Conservation (phyloP, 2,329 filamentous ascomycete species). For the Torrubiellomyces zombiae region DNA sequence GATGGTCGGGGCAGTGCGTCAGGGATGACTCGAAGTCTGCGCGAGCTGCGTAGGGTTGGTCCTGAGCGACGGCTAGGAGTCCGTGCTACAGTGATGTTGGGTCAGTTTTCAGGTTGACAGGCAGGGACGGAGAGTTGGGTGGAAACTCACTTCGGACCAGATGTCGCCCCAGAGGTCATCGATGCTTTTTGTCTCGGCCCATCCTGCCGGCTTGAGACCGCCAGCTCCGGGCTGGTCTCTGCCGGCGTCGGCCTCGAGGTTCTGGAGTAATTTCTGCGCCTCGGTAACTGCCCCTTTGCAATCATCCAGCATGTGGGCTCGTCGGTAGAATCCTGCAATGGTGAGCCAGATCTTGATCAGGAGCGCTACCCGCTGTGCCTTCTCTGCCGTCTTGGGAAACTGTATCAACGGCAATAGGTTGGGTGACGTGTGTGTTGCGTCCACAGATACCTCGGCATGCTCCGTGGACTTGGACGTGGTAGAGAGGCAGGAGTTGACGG, state of each 20-base stretch:
- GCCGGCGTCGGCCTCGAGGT: slow-evolving; percentile 50
- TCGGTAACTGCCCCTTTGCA: slow-evolving; percentile 65
- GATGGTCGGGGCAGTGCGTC: slow-evolving; percentile 63
- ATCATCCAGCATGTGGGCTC: slow-evolving; percentile 66
- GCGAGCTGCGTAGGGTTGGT: slow-evolving; percentile 50
- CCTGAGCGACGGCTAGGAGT: slow-evolving; percentile 45
- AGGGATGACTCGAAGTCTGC: slow-evolving; percentile 70
- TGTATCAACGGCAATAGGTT: slow-evolving; percentile 33
- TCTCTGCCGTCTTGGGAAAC: slow-evolving; percentile 36
- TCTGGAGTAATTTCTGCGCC: slow-evolving; percentile 58
- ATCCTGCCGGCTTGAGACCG: slow-evolving; percentile 47
- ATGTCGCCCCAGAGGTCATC: slow-evolving; percentile 78
- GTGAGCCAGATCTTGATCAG: slow-evolving; percentile 78
- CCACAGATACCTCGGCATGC: slow-evolving; percentile 20
- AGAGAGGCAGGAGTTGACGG: slow-evolving; percentile 28
- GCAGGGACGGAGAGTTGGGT: not conserved
- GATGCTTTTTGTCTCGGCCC: slow-evolving; percentile 66
- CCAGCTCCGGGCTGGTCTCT: slow-evolving; percentile 45
- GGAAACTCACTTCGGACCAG: slow-evolving; percentile 52
- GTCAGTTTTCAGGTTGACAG: slow-evolving; percentile 2
- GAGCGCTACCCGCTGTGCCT: slow-evolving; percentile 30
- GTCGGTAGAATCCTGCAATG: slow-evolving; percentile 73
- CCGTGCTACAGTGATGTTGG: slow-evolving; percentile 41
- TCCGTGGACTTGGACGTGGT: slow-evolving; percentile 22
- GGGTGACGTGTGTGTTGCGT: slow-evolving; percentile 26